These are phyloP conservation scores for Clitoria ternatea DNA, from an alignment of 306 rosid genomes.

Conservation along the genomic window DNA sequence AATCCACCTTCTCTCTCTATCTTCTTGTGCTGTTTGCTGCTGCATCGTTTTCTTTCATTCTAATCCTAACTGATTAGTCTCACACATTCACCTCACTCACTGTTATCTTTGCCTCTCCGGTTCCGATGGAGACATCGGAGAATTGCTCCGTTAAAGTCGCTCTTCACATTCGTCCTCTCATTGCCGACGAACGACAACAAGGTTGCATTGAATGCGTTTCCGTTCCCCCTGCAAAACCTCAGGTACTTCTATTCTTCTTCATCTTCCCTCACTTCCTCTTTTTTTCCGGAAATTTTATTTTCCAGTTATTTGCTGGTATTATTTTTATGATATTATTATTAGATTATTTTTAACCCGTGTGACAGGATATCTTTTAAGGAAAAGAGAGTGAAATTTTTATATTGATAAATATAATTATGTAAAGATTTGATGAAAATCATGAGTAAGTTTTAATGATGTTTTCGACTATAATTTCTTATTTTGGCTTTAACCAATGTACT, in stretches of 20 bases:
- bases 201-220: slow-evolving; percentile 69
- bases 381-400: no score
- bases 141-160: slow-evolving; percentile 78
- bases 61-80: slow-evolving; percentile 29
- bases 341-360: no score
- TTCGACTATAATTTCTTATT: no score
- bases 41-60: slow-evolving; percentile 40
- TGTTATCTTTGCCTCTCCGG: not conserved
- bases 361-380: no score
- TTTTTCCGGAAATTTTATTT: slow-evolving; percentile 1
- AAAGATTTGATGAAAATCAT: no score
- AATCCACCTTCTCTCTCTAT: slow-evolving; percentile 22
- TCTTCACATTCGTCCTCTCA: slow-evolving; percentile 79
- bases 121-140: slow-evolving; percentile 59
- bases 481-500: no score
- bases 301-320: not conserved
- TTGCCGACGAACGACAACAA: slow-evolving; percentile 65
- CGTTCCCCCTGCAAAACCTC: slow-evolving; percentile 54
- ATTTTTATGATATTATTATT: not conserved
- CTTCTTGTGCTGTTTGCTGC: slow-evolving; percentile 25
- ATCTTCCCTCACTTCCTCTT: not conserved
- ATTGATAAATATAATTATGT: no score
- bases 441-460: no score
- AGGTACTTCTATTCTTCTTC: slow-evolving; percentile 38
- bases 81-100: not conserved